A percentile compares a stretch with the other conserved stretches of the same genome.
phyloP scores from a whole-genome alignment of 2,329 filamentous ascomycete species.

The Aspergillus arachidicola region DNA sequence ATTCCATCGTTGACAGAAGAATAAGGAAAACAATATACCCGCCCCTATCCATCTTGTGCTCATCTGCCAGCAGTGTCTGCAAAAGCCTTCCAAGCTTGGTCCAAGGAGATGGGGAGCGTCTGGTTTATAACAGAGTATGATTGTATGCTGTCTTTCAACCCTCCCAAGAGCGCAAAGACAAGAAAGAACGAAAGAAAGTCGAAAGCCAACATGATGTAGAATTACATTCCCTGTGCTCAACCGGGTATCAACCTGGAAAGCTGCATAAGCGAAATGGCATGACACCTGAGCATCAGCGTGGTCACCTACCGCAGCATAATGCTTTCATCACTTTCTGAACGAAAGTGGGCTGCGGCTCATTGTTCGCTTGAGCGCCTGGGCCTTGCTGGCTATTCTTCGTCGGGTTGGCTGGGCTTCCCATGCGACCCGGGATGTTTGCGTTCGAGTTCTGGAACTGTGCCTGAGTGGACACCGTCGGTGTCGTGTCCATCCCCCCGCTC shows the following conservation, averaged over 20 bases:
- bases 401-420: slow-evolving; percentile 59
- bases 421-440: slow-evolving; percentile 72
- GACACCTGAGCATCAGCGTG: slow-evolving; percentile 19
- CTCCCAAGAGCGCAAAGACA: slow-evolving; percentile 16
- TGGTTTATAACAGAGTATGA: slow-evolving; percentile 21
- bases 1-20: slow-evolving; percentile 12
- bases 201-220: slow-evolving; percentile 25
- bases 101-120: slow-evolving; percentile 16
- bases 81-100: slow-evolving; percentile 19
- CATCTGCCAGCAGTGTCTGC: slow-evolving; percentile 22
- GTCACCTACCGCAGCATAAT: slow-evolving; percentile 76
- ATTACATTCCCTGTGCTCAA: slow-evolving; percentile 24
- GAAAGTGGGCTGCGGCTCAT: slow-evolving; percentile 75
- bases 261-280: slow-evolving; percentile 24
- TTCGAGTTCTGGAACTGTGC: slow-evolving; percentile 97
- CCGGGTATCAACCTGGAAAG: slow-evolving; percentile 39
- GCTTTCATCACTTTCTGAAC: slow-evolving; percentile 92
- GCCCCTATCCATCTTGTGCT: slow-evolving; percentile 18
- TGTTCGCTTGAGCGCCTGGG: slow-evolving; percentile 57
- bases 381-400: slow-evolving; percentile 61
- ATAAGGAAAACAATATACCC: slow-evolving; percentile 21
- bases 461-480: slow-evolving; percentile 87
- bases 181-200: slow-evolving; percentile 24
- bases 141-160: slow-evolving; percentile 22
- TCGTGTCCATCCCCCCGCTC: slow-evolving; percentile 69